Percentiles rank a stretch among this genome's conserved stretches.
Conservation (phyloP, 495 filamentous ascomycete genomes). For the Hyphodiscus hymeniophilus region DNA sequence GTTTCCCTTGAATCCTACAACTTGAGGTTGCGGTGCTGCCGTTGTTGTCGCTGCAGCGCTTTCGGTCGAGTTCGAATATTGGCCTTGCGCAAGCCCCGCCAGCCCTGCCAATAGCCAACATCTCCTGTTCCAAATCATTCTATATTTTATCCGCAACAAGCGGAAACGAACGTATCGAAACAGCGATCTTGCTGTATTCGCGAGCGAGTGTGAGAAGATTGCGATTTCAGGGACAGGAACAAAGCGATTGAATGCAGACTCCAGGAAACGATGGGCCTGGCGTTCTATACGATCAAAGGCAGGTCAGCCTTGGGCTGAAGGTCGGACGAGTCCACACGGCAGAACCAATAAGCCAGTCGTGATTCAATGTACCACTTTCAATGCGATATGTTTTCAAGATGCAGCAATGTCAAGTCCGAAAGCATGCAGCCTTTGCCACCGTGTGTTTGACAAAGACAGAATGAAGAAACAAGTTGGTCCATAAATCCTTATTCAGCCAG, state of each 20-base stretch:
- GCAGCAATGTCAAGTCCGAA: slow-evolving; percentile 2
- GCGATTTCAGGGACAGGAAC: slow-evolving; percentile 11
- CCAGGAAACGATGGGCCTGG: background rate
- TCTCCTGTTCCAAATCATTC: slow-evolving; percentile 11
- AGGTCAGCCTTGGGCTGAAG: slow-evolving; percentile 11
- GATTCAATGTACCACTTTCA: background rate
- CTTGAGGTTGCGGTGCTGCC: background rate
- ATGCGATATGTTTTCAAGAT: background rate
- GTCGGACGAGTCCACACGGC: slow-evolving; percentile 3
- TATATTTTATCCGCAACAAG: background rate
- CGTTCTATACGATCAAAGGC: slow-evolving; percentile 1
- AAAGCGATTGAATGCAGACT: slow-evolving; percentile 4
- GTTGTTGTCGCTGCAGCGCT: too few relatives aligned
- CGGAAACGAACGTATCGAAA: slow-evolving; percentile 13
- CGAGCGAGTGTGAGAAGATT: slow-evolving; percentile 17
- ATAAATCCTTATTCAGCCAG: background rate
- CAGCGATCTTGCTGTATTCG: slow-evolving; percentile 11
- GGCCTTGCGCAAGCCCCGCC: slow-evolving; percentile 5
- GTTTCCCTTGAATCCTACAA: too few relatives aligned
- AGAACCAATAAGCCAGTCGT: slow-evolving; percentile 3
- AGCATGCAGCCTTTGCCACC: slow-evolving; percentile 9
- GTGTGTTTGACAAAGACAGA: background rate
- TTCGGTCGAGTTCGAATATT: background rate
- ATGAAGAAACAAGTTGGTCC: background rate
- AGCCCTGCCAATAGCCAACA: slow-evolving; percentile 6